Evolutionary conservation across 2,329 filamentous ascomycete species (phyloP).

Genomic region (Exophiala calicioides): DNA sequence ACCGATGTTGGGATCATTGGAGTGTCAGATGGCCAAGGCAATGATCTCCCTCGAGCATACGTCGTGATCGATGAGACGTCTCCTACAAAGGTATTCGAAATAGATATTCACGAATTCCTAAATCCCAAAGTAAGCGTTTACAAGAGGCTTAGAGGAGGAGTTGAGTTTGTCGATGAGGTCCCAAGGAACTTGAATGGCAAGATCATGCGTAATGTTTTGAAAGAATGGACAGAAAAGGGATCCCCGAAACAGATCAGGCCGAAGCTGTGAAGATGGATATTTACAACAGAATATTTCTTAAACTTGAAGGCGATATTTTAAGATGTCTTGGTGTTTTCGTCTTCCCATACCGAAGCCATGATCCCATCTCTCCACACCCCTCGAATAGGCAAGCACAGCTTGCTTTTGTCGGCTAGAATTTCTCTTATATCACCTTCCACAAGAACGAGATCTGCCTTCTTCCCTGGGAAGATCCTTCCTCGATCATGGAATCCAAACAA

Average conservation of each 20-base stretch:
- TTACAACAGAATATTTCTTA: too few species aligned
- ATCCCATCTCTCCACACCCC: too few species aligned
- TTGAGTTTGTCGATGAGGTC: slow-evolving; percentile 51
- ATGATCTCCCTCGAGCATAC: slow-evolving; percentile 48
- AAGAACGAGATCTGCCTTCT: too few species aligned
- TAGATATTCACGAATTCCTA: slow-evolving; percentile 39
- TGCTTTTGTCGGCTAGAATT: too few species aligned
- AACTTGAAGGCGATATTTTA: too few species aligned
- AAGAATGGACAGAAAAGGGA: slow-evolving; percentile 19
- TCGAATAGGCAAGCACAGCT: too few species aligned
- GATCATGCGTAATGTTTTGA: slow-evolving; percentile 41
- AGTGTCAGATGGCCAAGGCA: slow-evolving; percentile 34
- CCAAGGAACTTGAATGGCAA: slow-evolving; percentile 54
- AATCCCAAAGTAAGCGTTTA: slow-evolving; percentile 45
- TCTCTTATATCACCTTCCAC: too few species aligned
- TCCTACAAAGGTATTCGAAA: slow-evolving; percentile 34
- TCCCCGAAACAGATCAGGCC: slow-evolving; percentile 2
- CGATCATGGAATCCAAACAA: too few species aligned
- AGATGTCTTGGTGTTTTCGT: too few species aligned
- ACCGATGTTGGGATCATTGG: slow-evolving; percentile 51
- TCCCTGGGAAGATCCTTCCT: too few species aligned
- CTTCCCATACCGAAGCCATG: too few species aligned
- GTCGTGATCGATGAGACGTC: slow-evolving; percentile 38
- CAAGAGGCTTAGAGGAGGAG: slow-evolving; percentile 50
- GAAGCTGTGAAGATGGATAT: slow-evolving; percentile 14